phyloP scores from a whole-genome alignment of 352 stramenopile species.

The Elongisporangium anandrum region DNA sequence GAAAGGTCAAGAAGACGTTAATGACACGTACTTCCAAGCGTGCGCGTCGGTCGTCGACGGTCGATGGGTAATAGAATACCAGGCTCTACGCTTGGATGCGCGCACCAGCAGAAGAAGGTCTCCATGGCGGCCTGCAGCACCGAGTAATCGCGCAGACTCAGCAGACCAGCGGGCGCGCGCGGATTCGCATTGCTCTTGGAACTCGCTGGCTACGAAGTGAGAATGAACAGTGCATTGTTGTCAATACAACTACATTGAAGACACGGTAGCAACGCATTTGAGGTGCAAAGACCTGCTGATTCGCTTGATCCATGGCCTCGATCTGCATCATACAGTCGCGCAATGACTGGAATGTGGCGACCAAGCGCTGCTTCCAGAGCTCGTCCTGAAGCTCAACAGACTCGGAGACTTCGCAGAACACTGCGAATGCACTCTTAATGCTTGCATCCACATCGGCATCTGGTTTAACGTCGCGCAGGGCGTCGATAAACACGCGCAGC shows the following conservation, averaged over 20 bases:
- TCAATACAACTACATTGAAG: background rate
- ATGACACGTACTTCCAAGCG: slow-evolving; percentile 66
- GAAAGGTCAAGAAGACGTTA: background rate
- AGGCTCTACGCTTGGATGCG: slow-evolving; percentile 40
- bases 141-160: slow-evolving; percentile 84
- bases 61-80: slow-evolving; percentile 56
- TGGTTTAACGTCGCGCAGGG: slow-evolving; percentile 49
- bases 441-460: slow-evolving; percentile 11
- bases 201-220: background rate
- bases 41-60: slow-evolving; percentile 69
- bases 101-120: slow-evolving; percentile 68
- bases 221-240: background rate
- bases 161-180: slow-evolving; percentile 50
- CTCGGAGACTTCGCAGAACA: slow-evolving; percentile 17
- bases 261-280: background rate
- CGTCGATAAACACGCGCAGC: slow-evolving; percentile 64
- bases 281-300: background rate
- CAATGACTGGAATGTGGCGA: slow-evolving; percentile 39
- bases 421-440: slow-evolving; percentile 28
- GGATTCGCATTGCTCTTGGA: slow-evolving; percentile 16
- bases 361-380: slow-evolving; percentile 27
- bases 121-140: slow-evolving; percentile 76
- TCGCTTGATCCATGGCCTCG: slow-evolving; percentile 25
- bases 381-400: slow-evolving; percentile 8
- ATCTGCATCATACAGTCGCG: slow-evolving; percentile 40